Conservation (phyloP, 306 rosid genomes). For the Dicorynia guianensis region DNA sequence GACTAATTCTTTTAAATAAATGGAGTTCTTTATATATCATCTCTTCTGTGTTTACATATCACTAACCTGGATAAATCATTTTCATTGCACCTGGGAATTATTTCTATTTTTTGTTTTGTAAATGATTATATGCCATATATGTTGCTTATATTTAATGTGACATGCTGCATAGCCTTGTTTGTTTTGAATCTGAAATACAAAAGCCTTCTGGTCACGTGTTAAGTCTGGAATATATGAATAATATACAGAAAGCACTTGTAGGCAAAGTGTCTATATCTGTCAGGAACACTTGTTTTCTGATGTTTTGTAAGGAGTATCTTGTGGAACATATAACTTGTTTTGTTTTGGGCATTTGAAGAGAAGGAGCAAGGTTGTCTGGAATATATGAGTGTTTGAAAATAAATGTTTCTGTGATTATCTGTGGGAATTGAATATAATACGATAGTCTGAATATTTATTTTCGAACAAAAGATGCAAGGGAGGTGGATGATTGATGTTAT, state of each 20-base stretch:
- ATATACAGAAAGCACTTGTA: neutral
- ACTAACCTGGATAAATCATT: conserved; percentile 20
- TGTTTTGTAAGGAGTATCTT: conserved; percentile 1
- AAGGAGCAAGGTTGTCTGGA: neutral
- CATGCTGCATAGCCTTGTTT: neutral
- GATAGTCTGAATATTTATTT: neutral
- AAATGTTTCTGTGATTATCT: neutral
- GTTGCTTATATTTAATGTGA: conserved; percentile 6
- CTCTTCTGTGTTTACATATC: conserved; percentile 5
- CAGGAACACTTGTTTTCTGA: neutral
- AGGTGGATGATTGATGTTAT: conserved; percentile 15
- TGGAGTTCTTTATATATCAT: conserved; percentile 29
- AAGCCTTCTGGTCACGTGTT: conserved; percentile 12
- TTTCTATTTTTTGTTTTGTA: conserved; percentile 1
- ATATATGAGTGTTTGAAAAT: no score
- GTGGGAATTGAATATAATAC: neutral
- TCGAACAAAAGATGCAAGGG: neutral
- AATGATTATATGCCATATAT: neutral
- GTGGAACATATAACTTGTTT: conserved; percentile 5
- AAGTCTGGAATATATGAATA: neutral
- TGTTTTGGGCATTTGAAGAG: neutral
- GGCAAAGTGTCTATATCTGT: neutral
- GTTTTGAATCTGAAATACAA: neutral
- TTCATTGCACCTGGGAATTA: conserved; percentile 7
- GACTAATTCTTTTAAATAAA: conserved; percentile 20